These are phyloP conservation scores for Kwoniella pini DNA, from an alignment of 768 basidiomycete species.

Conservation along the genomic window DNA sequence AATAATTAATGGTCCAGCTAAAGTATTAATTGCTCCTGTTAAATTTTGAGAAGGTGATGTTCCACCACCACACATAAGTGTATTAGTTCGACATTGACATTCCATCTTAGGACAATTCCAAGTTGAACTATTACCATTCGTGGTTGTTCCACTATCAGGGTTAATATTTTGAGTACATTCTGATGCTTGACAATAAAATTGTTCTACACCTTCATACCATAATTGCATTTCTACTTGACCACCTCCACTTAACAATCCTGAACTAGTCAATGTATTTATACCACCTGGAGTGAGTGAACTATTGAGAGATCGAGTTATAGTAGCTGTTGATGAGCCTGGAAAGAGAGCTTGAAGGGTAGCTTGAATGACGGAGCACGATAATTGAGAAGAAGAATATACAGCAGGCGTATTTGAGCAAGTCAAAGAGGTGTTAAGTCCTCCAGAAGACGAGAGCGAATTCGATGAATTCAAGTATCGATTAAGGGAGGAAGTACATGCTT, in stretches of 20 bases:
- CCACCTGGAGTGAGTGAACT: constrained; percentile 65
- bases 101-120: constrained; percentile 74
- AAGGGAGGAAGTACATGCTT: constrained; percentile 67
- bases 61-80: constrained; percentile 70
- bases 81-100: constrained; percentile 70
- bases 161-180: constrained; percentile 66
- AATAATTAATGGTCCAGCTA: constrained; percentile 68
- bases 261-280: neutral
- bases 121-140: constrained; percentile 56
- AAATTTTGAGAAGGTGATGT: constrained; percentile 56
- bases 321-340: constrained; percentile 70
- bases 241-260: constrained; percentile 26
- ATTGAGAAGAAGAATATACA: constrained; percentile 76
- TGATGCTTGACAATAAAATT: constrained; percentile 79
- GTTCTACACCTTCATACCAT: constrained; percentile 57
- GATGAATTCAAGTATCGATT: constrained; percentile 56
- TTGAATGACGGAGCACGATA: constrained; percentile 82
- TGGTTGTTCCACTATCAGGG: neutral
- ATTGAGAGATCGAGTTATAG: constrained; percentile 75
- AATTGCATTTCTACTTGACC: constrained; percentile 46
- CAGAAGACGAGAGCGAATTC: constrained; percentile 19
- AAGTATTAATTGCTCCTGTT: constrained; percentile 65
- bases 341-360: constrained; percentile 77
- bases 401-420: constrained; percentile 69
- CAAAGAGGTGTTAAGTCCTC: constrained; percentile 63